Percentiles rank a stretch among this genome's conserved stretches.
phyloP scores from a whole-genome alignment of 108 stramenopile species.

The Pseudonitzschia multistriata region DNA sequence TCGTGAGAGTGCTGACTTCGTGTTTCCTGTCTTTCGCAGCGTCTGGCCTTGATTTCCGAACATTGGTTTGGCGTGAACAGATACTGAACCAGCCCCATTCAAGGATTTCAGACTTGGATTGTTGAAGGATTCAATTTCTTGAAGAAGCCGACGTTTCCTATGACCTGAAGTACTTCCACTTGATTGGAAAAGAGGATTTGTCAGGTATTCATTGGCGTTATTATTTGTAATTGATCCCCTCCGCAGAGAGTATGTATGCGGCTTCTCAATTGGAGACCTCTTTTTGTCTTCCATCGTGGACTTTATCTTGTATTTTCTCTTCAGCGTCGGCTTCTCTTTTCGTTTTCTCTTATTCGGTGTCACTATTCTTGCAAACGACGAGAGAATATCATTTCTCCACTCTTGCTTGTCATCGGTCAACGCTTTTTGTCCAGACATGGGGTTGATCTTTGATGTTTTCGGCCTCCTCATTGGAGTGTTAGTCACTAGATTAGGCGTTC shows the following conservation, averaged over 20 bases:
- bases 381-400: not conserved
- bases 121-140: not conserved
- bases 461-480: not conserved
- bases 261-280: not conserved
- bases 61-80: not conserved
- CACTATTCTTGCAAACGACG: not conserved
- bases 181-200: not conserved
- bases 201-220: not conserved
- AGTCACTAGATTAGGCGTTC: not conserved
- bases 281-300: not conserved
- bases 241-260: not conserved
- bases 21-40: not conserved
- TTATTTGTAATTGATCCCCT: not conserved
- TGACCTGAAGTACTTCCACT: not conserved
- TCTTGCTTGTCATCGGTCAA: slow-evolving; percentile 10
- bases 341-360: not conserved
- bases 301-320: not conserved
- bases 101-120: not conserved
- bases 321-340: not conserved
- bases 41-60: not conserved
- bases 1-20: no score
- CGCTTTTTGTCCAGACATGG: slow-evolving; percentile 6
- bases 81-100: not conserved
- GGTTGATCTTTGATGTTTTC: slow-evolving; percentile 12
- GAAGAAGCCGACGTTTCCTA: not conserved